Evolutionary conservation across 768 basidiomycete genomes (phyloP), one percentile per base, ranked within the genome.

Genomic region (Rhodocollybia butyracea): DNA sequence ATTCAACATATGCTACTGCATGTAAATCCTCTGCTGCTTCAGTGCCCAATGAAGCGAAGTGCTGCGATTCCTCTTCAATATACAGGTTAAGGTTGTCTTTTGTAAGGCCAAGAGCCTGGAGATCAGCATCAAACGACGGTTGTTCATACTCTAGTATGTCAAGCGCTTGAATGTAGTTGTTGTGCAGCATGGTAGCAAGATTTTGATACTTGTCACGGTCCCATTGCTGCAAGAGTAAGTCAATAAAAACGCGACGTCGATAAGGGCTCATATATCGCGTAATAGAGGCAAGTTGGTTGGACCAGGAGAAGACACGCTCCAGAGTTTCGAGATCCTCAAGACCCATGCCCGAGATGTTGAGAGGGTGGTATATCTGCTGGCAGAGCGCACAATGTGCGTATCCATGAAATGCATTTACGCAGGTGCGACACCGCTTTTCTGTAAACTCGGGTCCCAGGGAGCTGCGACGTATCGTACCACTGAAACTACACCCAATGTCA

Each of bases 301-400:
- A 70, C 1, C 60, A 57, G 19, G 62, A 65, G 58, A 73, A 74
- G 6, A 70, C 55, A 2, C 64, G 60, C 47, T 74, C 70, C 30
- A 62, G 56, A 0, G 64, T 69, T 42, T 72, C 66, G 4, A 73
- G 56, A 50, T 75, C 74, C 57, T 73, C 71, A 2, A 75, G 48
- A n/a, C 74, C 73, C 21, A 62, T 60, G 5, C 71, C 65, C 2
- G 48, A 34, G 26, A 70, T 64, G 43, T 46, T 50, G 51, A 64
- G 63, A n/a, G 69, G 72, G 46, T 73, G 73, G 55, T 67, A 57
- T 3, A 50, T n/a, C 1, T 67, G 51, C 51, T 75, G 73, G 47
- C 73, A 76, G 2, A 31, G 10, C 54, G 64, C 63, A 48, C 69
- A 61, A 59, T 76, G 73, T 7, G 67, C 54, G 54, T 72, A 70